Base-by-base conservation (phyloP, 2,329 filamentous ascomycete species). In the Pseudopyrenochaeta lycopersici region DNA sequence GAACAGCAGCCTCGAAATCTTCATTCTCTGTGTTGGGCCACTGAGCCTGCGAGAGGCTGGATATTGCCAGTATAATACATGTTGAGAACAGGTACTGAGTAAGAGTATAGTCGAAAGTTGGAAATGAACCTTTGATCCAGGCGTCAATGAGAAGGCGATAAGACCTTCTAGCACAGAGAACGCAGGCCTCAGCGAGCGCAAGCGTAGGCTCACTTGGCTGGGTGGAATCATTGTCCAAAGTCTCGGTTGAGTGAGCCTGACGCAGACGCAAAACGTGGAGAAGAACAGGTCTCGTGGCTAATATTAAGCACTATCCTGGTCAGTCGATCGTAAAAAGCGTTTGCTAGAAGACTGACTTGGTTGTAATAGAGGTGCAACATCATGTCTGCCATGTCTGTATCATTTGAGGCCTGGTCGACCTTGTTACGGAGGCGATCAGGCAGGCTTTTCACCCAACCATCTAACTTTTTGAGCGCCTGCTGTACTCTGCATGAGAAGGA, bases 51-150 rank as follows among this genome's bases (percentile, higher is more conserved):
- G 80, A 64, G 0, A 81, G 62, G 32, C 75, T 78, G 1, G 80
- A 81, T 1, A 81, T 70, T 0, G 77, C 78, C 1, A 82, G 72
- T 4, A 81, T 73, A 0, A 76, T 80, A 2, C 78, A 72, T 0
- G 79, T 74, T 0, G 80, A 78, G 62, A 82, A 82, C 21, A 82
- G 75, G 35, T 80, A 81, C 41, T 81, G 78, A 0, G 77, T 77
- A 61, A 77, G 74, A 41, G 78, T 78, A 62, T 80, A 82, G 52
- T 81, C 80, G 40, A 82, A 81, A 0, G 76, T 81, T 0, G 75
- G 68, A 48, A 82, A 81, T 0, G 78, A 76, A 0, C 81, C 81
- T 29, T 80, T 75, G 1, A 81, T 76, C 81, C 80, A 82, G 11
- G 73, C 74, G 5, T 80, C 73, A 2, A 75, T 78, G 0, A 82